A percentile compares a stretch with the other conserved stretches of the same genome.
These are phyloP conservation scores for Nakaseomyces uthaithaninus DNA, from an alignment of 1,139 yeast genomes.

Conservation along the genomic window DNA sequence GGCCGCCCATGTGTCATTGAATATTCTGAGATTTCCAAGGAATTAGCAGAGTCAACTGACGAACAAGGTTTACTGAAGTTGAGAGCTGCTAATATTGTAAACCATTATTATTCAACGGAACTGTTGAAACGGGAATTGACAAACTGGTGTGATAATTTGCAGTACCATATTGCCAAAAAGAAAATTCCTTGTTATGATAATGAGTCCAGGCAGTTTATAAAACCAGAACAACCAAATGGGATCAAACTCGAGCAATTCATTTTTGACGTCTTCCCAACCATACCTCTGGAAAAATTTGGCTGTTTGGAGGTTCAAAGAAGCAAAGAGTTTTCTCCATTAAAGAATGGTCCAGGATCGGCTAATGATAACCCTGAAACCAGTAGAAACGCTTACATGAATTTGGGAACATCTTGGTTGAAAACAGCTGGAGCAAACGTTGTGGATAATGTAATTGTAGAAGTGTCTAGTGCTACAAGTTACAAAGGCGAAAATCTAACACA, in stretches of 20 bases:
- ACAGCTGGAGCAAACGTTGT: conserved; percentile 57
- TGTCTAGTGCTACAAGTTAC: conserved; percentile 65
- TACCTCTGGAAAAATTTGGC: conserved; percentile 69
- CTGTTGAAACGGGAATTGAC: conserved; percentile 54
- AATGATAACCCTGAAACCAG: conserved; percentile 86
- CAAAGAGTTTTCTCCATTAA: conserved; percentile 88
- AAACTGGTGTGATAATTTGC: conserved; percentile 66
- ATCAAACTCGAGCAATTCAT: conserved; percentile 94
- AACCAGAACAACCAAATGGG: conserved; percentile 76
- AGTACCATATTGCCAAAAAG: conserved; percentile 90
- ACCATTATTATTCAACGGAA: conserved; percentile 84
- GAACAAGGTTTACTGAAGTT: conserved; percentile 55
- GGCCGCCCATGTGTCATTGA: conserved; percentile 85
- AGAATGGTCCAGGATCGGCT: conserved; percentile 76
- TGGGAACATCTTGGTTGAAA: conserved; percentile 72
- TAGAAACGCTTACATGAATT: conserved; percentile 50
- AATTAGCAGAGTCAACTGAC: conserved; percentile 58
- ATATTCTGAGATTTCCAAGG: conserved; percentile 79
- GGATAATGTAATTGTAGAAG: conserved; percentile 58
- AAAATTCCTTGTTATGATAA: conserved; percentile 59
- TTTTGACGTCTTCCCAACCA: conserved; percentile 87
- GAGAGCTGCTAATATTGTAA: conserved; percentile 95
- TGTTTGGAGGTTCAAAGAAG: conserved; percentile 83
- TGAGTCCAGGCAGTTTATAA: conserved; percentile 41
- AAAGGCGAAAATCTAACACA: conserved; percentile 73